phyloP scores from a whole-genome alignment of 2,329 filamentous ascomycete species.

The Xylariaceae sp. region DNA sequence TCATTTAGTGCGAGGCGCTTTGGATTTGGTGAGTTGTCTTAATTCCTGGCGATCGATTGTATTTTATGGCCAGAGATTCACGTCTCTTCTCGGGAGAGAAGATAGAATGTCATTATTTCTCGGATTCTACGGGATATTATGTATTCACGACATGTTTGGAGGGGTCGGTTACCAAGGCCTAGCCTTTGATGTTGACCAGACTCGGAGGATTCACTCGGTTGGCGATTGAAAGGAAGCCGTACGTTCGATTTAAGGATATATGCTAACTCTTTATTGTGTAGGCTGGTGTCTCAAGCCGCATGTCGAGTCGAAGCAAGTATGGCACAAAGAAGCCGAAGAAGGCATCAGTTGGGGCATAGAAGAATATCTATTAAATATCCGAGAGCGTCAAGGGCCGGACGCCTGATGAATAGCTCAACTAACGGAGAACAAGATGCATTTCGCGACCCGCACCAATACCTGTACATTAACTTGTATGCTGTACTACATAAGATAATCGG shows the following conservation, averaged over 20 bases:
- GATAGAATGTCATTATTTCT: no score
- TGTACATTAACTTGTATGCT: conserved; percentile 31
- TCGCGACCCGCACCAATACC: not conserved
- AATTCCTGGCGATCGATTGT: not conserved
- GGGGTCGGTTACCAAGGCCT: no score
- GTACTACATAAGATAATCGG: conserved; percentile 20
- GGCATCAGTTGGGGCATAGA: conserved; percentile 59
- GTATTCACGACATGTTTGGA: no score
- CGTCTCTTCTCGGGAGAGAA: no score
- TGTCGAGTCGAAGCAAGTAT: conserved; percentile 91
- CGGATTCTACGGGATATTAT: no score
- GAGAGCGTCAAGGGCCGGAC: not conserved
- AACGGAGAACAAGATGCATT: not conserved
- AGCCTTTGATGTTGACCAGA: no score
- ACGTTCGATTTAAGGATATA: conserved; percentile 28
- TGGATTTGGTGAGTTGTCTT: conserved; percentile 80
- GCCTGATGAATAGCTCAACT: not conserved
- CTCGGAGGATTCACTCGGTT: no score
- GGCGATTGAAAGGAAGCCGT: no score
- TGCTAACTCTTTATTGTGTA: conserved; percentile 48
- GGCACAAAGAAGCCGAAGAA: conserved; percentile 99
- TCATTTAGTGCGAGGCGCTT: conserved; percentile 85
- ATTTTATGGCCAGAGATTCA: no score
- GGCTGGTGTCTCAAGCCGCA: conserved; percentile 88
- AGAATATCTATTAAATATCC: not conserved